A percentile compares a stretch with the other conserved stretches of the same genome.
Conservation (phyloP, 2,329 filamentous ascomycete species). For the Pseudocercospora musae region DNA sequence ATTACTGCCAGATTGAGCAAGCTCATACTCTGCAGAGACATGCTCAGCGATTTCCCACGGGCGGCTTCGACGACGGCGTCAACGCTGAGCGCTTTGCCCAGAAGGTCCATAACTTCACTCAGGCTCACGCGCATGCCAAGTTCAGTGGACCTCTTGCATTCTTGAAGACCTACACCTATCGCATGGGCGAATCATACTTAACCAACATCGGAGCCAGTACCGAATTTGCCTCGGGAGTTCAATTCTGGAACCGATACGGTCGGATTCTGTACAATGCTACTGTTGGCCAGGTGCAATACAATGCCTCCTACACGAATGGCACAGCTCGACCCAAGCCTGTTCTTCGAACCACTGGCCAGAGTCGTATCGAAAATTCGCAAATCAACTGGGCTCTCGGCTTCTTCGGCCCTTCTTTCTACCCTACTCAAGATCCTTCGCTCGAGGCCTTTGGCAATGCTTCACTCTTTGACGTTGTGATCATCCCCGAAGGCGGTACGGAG, state of each 20-base stretch:
- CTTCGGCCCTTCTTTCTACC: conserved; percentile 48
- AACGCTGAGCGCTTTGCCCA: conserved; percentile 50
- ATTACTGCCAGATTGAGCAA: conserved; percentile 56
- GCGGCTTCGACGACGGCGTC: conserved; percentile 46
- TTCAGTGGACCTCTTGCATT: conserved; percentile 52
- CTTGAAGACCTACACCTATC: conserved; percentile 52
- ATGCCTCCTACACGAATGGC: conserved; percentile 47
- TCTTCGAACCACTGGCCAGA: conserved; percentile 54
- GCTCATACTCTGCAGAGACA: conserved; percentile 55
- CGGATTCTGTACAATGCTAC: conserved; percentile 52
- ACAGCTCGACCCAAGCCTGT: conserved; percentile 48
- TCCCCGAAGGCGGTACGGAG: conserved; percentile 49
- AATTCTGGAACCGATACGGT: conserved; percentile 56
- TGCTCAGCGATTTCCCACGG: conserved; percentile 52
- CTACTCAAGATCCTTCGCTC: conserved; percentile 39
- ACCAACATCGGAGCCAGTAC: conserved; percentile 32
- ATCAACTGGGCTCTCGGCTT: conserved; percentile 54
- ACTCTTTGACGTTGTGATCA: conserved; percentile 48
- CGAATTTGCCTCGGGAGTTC: conserved; percentile 49
- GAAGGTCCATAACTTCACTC: conserved; percentile 49
- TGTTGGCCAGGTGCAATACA: conserved; percentile 49
- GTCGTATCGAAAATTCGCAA: conserved; percentile 54
- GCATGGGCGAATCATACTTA: conserved; percentile 41
- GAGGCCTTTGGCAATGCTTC: conserved; percentile 39
- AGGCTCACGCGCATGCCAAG: conserved; percentile 32